phyloP scores from a whole-genome alignment of 1,284 basidiomycete species.

The Cryptococcus floricola region DNA sequence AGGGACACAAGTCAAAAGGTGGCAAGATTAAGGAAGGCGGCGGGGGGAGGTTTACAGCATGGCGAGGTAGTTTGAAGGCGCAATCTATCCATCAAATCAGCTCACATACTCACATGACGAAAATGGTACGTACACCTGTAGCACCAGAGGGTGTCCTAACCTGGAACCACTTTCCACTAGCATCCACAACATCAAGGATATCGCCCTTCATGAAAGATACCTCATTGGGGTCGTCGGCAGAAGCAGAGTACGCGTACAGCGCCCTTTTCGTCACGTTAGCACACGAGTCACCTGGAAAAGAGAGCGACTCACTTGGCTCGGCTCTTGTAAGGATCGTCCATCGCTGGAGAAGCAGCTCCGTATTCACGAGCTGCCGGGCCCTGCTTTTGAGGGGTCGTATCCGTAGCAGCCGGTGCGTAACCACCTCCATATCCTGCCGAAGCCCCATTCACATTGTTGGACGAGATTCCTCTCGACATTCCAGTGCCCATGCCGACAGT shows the following conservation, averaged over 20 bases:
- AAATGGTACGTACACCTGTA: conserved; percentile 57
- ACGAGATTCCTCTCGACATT: conserved; percentile 25
- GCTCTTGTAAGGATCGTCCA: conserved; percentile 17
- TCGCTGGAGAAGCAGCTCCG: neutral
- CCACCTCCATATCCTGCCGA: conserved; percentile 23
- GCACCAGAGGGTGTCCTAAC: conserved; percentile 78
- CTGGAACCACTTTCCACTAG: conserved; percentile 93
- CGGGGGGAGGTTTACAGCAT: conserved; percentile 16
- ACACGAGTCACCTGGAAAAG: neutral
- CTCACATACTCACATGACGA: neutral
- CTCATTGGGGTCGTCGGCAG: conserved; percentile 91
- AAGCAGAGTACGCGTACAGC: conserved; percentile 69
- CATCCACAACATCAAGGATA: conserved; percentile 88
- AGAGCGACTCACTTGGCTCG: conserved; percentile 23
- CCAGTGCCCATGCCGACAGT: conserved; percentile 13
- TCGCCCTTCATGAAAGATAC: conserved; percentile 93
- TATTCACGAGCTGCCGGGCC: neutral
- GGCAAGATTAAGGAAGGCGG: neutral
- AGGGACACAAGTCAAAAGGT: neutral
- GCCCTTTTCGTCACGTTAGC: conserved; percentile 24
- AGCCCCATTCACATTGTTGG: conserved; percentile 21
- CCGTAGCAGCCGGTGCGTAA: conserved; percentile 29
- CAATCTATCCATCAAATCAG: conserved; percentile 26
- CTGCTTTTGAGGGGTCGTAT: conserved; percentile 29
- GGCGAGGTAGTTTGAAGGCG: conserved; percentile 45